Evolutionary conservation across 495 filamentous ascomycete genomes (phyloP).

Genomic region (Aspergillus nidulans): DNA sequence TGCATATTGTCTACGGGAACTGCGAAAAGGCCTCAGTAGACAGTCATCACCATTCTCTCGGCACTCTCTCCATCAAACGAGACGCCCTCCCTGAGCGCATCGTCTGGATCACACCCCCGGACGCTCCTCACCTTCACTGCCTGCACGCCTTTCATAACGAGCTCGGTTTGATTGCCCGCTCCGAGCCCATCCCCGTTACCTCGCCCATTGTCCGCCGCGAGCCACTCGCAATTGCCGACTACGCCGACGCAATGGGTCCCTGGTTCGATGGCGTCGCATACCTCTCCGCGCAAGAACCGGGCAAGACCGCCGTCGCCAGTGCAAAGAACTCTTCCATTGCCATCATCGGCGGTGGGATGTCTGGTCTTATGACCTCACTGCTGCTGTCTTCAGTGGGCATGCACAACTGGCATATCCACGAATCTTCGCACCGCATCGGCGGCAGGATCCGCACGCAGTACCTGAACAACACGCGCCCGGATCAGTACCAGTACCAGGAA

Average conservation of each 20-base stretch:
- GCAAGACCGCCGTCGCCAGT: constrained; percentile 45
- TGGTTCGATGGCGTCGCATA: constrained; percentile 68
- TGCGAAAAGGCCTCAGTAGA: constrained; percentile 17
- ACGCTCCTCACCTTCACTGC: constrained; percentile 27
- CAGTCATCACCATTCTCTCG: constrained; percentile 27
- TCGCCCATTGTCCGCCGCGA: constrained; percentile 19
- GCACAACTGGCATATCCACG: constrained; percentile 52
- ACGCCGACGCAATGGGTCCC: constrained; percentile 54
- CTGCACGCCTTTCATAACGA: constrained; percentile 30
- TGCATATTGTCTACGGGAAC: constrained; percentile 30
- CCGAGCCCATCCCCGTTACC: constrained; percentile 19
- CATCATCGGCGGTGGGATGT: constrained; percentile 67
- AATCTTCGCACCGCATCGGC: constrained; percentile 46
- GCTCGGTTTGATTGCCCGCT: constrained; percentile 19
- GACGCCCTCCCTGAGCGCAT: constrained; percentile 27
- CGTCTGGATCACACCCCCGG: constrained; percentile 30
- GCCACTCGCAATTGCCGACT: constrained; percentile 31
- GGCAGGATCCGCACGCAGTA: constrained; percentile 62
- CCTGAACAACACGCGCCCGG: constrained; percentile 48
- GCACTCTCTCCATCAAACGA: constrained; percentile 23
- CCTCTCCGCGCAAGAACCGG: constrained; percentile 50
- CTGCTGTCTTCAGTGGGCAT: constrained; percentile 51
- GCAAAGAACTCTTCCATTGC: constrained; percentile 47
- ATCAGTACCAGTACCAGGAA: constrained; percentile 69
- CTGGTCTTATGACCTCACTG: constrained; percentile 55